Percentiles rank a stretch among this genome's conserved stretches.
Evolutionary conservation across 176 grass and related monocot genomes (phyloP).

Genomic region (Tillandsia fasciculata): DNA sequence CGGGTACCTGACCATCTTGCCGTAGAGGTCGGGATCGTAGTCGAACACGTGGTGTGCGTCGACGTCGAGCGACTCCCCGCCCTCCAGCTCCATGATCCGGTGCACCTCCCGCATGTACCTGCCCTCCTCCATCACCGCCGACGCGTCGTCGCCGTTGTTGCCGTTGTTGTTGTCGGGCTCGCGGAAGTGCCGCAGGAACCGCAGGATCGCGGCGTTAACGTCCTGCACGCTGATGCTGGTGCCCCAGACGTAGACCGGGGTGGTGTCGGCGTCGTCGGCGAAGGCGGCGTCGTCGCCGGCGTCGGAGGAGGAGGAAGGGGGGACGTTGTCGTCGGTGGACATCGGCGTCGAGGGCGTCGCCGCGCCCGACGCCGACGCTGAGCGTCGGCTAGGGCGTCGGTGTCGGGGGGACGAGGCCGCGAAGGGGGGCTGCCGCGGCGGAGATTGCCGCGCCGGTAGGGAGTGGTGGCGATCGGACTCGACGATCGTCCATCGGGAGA

Average conservation of each 20-base stretch:
- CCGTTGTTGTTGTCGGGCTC: conserved; percentile 37
- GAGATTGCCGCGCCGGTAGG: conserved; percentile 20
- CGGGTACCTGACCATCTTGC: conserved; percentile 93
- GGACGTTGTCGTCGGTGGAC: conserved; percentile 40
- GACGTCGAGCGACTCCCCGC: conserved; percentile 71
- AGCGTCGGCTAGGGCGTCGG: conserved; percentile 22
- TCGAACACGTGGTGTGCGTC: conserved; percentile 90
- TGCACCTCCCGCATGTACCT: conserved; percentile 93
- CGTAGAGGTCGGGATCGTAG: conserved; percentile 86
- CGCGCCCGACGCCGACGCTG: conserved; percentile 19
- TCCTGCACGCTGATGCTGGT: conserved; percentile 98
- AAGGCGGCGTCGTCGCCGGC: conserved; percentile 50
- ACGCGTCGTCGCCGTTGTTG: conserved; percentile 24
- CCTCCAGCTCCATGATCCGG: conserved; percentile 89
- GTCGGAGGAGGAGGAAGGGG: conserved; percentile 69
- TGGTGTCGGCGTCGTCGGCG: conserved; percentile 39
- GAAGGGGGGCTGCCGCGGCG: conserved; percentile 38
- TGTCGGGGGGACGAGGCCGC: conserved; percentile 47
- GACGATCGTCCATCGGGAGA: conserved; percentile 50
- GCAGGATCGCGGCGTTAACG: conserved; percentile 82
- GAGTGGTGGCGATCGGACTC: conserved; percentile 51
- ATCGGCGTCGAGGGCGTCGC: conserved; percentile 43
- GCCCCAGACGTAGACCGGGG: conserved; percentile 88
- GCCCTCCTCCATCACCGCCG: conserved; percentile 63
- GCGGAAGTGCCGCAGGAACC: conserved; percentile 85